These are phyloP conservation scores for Lichtheimia corymbifera DNA, from an alignment of 371 early-diverging fungal species.

Conservation along the genomic window DNA sequence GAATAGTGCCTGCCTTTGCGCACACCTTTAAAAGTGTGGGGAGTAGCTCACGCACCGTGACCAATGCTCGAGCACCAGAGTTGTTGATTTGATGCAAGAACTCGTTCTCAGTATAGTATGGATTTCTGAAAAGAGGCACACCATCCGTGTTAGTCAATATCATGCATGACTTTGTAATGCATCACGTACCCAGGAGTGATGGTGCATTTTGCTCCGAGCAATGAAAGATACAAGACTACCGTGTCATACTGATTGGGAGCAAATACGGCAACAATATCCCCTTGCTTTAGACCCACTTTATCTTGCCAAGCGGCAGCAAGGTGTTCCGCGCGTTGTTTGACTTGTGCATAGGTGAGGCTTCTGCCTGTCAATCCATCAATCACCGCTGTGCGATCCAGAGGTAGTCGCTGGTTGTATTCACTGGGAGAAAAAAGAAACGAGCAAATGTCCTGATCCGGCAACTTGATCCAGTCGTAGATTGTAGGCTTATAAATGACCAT, in stretches of 20 bases:
- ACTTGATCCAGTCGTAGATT: conserved; percentile 22
- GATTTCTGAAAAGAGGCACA: conserved; percentile 11
- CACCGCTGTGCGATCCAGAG: conserved; percentile 41
- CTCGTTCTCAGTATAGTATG: conserved; percentile 22
- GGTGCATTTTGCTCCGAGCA: conserved; percentile 38
- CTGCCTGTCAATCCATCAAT: conserved; percentile 62
- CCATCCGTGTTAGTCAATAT: background rate
- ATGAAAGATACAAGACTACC: conserved; percentile 35
- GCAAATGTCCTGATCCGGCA: conserved; percentile 69
- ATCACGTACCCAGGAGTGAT: conserved; percentile 36
- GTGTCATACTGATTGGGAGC: conserved; percentile 64
- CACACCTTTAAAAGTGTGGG: conserved; percentile 53
- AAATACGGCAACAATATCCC: conserved; percentile 71
- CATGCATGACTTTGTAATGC: background rate
- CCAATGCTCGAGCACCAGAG: conserved; percentile 50
- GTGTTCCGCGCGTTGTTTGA: conserved; percentile 45
- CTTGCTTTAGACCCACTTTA: conserved; percentile 53
- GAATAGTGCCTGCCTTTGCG: conserved; percentile 45
- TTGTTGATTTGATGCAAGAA: conserved; percentile 21
- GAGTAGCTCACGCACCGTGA: conserved; percentile 50
- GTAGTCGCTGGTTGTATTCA: conserved; percentile 27
- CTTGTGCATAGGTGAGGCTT: conserved; percentile 61
- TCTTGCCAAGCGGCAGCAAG: conserved; percentile 70
- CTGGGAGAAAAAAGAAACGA: conserved; percentile 57
- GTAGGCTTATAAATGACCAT: conserved; percentile 20